Percentiles rank a stretch among this genome's conserved stretches.
phyloP scores from a whole-genome alignment of 345 rosid genomes.

The Rhodamnia argentea region DNA sequence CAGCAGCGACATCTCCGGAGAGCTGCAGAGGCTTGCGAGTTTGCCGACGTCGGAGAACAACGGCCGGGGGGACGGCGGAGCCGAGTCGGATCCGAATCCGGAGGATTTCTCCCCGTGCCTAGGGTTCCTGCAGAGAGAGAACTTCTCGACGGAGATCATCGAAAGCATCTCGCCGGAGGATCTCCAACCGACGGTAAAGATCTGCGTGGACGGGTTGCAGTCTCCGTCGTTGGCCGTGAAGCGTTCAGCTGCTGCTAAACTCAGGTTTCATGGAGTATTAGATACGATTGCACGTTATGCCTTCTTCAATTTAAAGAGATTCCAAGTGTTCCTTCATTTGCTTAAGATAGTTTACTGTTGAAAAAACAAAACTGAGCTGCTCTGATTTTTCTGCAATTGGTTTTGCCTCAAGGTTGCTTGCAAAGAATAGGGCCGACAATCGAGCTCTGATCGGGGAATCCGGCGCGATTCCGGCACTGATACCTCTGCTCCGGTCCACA shows the following conservation, averaged over 20 bases:
- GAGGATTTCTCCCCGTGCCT: constrained; percentile 37
- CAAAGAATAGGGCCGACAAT: constrained; percentile 80
- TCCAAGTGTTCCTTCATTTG: background rate
- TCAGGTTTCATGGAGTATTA: constrained; percentile 2
- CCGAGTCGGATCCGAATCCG: constrained; percentile 28
- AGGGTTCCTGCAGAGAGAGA: constrained; percentile 75
- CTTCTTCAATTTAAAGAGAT: background rate
- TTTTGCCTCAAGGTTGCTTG: constrained; percentile 33
- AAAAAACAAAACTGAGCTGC: background rate
- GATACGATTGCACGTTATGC: background rate
- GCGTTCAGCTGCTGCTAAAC: constrained; percentile 92
- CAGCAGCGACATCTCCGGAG: constrained; percentile 92
- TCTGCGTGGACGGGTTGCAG: constrained; percentile 71
- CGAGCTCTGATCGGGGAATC: constrained; percentile 86
- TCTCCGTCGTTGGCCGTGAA: constrained; percentile 66
- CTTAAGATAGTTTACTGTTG: background rate
- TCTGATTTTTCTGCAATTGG: background rate
- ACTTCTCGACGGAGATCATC: constrained; percentile 81
- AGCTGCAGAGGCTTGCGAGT: constrained; percentile 79
- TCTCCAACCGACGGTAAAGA: constrained; percentile 90
- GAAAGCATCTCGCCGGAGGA: constrained; percentile 96
- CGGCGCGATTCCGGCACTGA: constrained; percentile 77
- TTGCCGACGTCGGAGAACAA: constrained; percentile 37
- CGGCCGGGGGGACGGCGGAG: constrained; percentile 9
- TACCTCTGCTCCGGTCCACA: constrained; percentile 70